Base-by-base conservation (phyloP, 768 basidiomycete species). In the Holtermannia corniformis region DNA sequence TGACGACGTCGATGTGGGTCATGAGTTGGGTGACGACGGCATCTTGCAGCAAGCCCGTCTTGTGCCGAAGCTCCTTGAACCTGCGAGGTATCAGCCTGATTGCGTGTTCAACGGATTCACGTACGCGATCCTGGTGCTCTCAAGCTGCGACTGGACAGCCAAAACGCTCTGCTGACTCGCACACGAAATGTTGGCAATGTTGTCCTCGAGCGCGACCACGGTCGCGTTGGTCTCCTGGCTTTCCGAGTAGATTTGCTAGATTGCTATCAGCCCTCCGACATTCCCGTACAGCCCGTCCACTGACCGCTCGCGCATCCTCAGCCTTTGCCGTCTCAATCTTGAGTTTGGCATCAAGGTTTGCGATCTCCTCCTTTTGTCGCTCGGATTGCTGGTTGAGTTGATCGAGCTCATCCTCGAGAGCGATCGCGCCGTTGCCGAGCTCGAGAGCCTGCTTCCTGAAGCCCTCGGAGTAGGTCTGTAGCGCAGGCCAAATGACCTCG, bases 331-430 rank as follows among this genome's bases (percentile, higher is more conserved):
- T 54, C n/a, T 55, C 51, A 24, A 64, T 49, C 47, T 57, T 61
- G 19, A 70, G 32, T 44, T 86, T 85, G 70, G 84, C 83, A 67
- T 86, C 84, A 21, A 84, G 67, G 63, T 84, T 84, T 44, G 74
- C 76, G 21, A 85, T 80, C 57, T 90, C 86, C 62, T 87, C 83
- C 52, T 86, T 85, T 55, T 84, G 73, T 51, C 85, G 85, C 70
- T 92, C 88, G 64, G 85, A 86, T 56, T 86, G 82, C 50, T 82
- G 73, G 0, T 78, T 80, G 49, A 87, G 72, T 59, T 84, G 79
- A 64, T 93, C 90, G 10, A 88, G 79, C 55, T 87, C 84, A 59
- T 92, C 81, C 56, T 91, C 87, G 23, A 88, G 79, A 60, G 80
- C 81, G 58, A 91, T 85, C 42, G 81, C 79, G 56, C 87, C 84